Base-by-base conservation (phyloP, 2,329 filamentous ascomycete genomes). In the Torrubiella hemipterigena region DNA sequence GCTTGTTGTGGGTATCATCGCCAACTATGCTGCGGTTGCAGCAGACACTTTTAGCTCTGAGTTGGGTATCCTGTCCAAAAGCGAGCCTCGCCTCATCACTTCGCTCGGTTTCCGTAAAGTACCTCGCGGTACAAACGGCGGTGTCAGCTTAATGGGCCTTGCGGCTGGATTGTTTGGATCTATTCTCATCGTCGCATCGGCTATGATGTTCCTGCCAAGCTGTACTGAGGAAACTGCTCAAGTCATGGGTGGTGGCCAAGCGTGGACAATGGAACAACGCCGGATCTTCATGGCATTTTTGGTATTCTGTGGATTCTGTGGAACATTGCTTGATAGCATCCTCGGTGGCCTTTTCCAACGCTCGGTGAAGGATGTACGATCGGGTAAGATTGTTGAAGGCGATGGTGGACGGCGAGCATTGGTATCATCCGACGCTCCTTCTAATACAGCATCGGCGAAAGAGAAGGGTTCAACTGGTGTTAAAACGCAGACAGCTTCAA, bases 1-100 rank as follows among this genome's bases (percentile, higher is more conserved):
- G 5, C 59, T 79, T 4, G 59, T 78, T 9, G 48, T 80, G 14
- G 77, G 77, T 10, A 77, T 81, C 42, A 71, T 81, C 42, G 73
- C 75, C 25, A 89, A 94, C 59, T 98, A 98, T 49, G 89, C 86
- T 17, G 83, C 84, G 29, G 86, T 93, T 8, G 77, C 85, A 14
- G 84, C 89, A 30, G 91, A 98, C 54, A 98, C 91, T 0, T 91
- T 95, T 52, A 87, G 82, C 35, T 94, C 86, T 9, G 91, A 98
- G 60, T 75, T 98, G 14, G 91, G 91, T 11, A 98, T 98, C 34
- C 66, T 98, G 10, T 81, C 87, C 6, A 73, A 67, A 36, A 69
- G 69, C 16, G 62, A 73, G 27, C 91, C 91, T 7, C 76, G 87
- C 21, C 72, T 98, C 22, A 89, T 98, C 50, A 95, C 85, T 4